Conservation (phyloP, 495 filamentous ascomycete species). For the Saxophila tyrrhenica region DNA sequence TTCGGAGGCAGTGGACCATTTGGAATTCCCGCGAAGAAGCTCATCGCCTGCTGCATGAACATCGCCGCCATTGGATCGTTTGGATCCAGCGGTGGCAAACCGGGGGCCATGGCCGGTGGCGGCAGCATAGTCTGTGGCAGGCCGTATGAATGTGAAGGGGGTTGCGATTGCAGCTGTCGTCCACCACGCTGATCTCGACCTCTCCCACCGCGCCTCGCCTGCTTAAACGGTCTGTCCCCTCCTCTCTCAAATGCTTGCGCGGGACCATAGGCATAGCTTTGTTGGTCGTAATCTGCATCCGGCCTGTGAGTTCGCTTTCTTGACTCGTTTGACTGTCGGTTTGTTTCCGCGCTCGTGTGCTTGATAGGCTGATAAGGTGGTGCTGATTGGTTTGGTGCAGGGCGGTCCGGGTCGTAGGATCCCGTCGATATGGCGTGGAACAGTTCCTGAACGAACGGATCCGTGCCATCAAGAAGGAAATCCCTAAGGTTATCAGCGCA, state of each 20-base stretch:
- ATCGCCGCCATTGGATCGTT: conserved; percentile 59
- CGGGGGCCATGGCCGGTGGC: conserved; percentile 37
- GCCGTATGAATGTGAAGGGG: not conserved
- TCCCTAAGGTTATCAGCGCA: conserved; percentile 74
- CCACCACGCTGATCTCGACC: conserved; percentile 8
- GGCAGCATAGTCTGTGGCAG: conserved; percentile 34
- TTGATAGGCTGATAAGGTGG: conserved; percentile 30
- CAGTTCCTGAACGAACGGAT: conserved; percentile 72
- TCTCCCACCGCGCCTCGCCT: conserved; percentile 25
- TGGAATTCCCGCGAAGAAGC: conserved; percentile 46
- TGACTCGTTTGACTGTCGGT: conserved; percentile 12
- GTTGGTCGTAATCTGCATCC: conserved; percentile 29
- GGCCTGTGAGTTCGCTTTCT: conserved; percentile 31
- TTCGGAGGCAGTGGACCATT: conserved; percentile 7
- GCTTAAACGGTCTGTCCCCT: conserved; percentile 53
- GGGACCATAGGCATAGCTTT: conserved; percentile 13
- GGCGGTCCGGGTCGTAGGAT: conserved; percentile 22
- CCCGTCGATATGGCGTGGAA: conserved; percentile 48
- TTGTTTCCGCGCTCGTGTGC: conserved; percentile 25
- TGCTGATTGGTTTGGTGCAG: conserved; percentile 28
- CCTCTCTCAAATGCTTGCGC: conserved; percentile 13
- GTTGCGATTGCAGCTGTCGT: not conserved
- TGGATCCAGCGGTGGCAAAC: conserved; percentile 43
- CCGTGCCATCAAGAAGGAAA: conserved; percentile 72
- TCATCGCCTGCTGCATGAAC: conserved; percentile 61